Evolutionary conservation across 495 filamentous ascomycete species (phyloP).

Genomic region (Podospora pseudocomata): DNA sequence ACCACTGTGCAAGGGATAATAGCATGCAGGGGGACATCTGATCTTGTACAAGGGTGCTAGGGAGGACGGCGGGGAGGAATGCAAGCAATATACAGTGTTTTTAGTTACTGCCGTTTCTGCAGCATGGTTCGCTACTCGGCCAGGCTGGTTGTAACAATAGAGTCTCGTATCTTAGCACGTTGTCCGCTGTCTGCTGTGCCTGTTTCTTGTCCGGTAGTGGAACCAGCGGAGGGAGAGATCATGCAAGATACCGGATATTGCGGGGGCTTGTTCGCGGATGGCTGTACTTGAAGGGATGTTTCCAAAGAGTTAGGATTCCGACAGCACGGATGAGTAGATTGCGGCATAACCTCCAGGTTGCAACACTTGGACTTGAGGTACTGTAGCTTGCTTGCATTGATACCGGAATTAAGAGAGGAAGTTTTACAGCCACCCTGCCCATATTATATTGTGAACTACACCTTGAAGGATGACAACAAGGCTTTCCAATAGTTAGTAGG

Average conservation of each 20-base stretch:
- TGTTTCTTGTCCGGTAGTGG: neutral
- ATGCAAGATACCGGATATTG: neutral
- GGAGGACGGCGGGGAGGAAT: neutral
- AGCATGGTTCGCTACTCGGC: neutral
- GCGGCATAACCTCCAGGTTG: neutral
- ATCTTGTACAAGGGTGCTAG: constrained; percentile 8
- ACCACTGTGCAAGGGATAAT: neutral
- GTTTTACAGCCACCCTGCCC: neutral
- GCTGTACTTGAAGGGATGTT: neutral
- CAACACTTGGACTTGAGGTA: neutral
- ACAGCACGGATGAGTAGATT: constrained; percentile 4
- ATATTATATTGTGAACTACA: no score
- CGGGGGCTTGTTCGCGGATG: neutral
- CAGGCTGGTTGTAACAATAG: constrained; percentile 10
- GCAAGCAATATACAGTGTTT: neutral
- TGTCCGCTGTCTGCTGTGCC: neutral
- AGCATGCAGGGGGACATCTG: neutral
- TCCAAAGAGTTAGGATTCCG: neutral
- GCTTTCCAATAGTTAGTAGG: neutral
- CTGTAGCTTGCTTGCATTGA: constrained; percentile 17
- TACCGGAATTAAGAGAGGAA: constrained; percentile 18
- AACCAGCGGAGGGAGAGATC: neutral
- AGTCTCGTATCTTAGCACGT: neutral
- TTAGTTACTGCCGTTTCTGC: neutral
- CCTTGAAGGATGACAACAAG: neutral